Base-by-base conservation (phyloP, 1,284 basidiomycete genomes). In the Meira nashicola region DNA sequence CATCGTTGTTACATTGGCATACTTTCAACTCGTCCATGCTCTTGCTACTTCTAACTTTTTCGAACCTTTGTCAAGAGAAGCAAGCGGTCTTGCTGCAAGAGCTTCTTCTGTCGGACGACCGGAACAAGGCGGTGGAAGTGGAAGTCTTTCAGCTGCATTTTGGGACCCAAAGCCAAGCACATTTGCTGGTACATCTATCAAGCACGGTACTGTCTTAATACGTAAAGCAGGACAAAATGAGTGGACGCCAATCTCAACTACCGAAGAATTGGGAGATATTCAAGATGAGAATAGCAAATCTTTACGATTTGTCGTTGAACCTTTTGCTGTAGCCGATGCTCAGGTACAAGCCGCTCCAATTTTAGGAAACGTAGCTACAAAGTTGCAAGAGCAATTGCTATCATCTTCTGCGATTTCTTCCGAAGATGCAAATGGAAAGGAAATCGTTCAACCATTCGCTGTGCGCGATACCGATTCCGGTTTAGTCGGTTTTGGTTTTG, bases 11-110 rank as follows among this genome's bases (percentile, higher is more conserved):
- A 95, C 92, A 2, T 84, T 95, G 44, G 87, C 89, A 53, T 95
- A 95, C 80, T 93, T 95, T 78, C 89, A 92, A 78, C 84, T 94
- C 63, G 84, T 96, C 59, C 85, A 86, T 63, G 88, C 89, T 47
- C 87, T 93, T 77, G 90, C 90, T 51, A 79, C 80, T 53, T 82
- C 80, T 33, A 79, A 81, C 60, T 82, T 83, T 77, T 79, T 76
- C 64, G 66, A 73, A 60, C 66, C 69, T 55, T 63, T 74, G 39
- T 64, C 60, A 17, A 58, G 58, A 46, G 67, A 71, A 46, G 70
- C 70, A 10, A 60, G 62, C 28, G 62, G 53, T 28, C 57, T 71
- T 21, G 66, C 68, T n/a, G 64, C 70, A 44, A 58, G 57, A 58
- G 62, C 67, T 11, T 21, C 49, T 33, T 65, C 60, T 1, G 9